These are phyloP conservation scores for Trichoderma guizhouense DNA, from an alignment of 2,329 filamentous ascomycete genomes.

Conservation along the genomic window DNA sequence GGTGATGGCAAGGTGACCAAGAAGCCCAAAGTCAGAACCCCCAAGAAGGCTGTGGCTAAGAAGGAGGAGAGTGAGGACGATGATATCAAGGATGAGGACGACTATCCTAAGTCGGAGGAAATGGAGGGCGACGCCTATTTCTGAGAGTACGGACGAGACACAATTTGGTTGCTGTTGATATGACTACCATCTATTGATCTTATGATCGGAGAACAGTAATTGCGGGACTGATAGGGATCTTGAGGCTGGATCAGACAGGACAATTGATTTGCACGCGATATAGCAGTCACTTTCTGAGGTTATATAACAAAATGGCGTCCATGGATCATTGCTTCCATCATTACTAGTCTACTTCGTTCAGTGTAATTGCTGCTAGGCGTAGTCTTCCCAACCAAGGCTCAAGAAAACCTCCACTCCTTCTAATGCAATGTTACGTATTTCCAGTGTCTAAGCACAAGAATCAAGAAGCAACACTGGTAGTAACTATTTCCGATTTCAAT, in stretches of 20 bases:
- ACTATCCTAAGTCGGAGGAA: slow-evolving; percentile 21
- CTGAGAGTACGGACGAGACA: neutral
- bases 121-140: neutral
- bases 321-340: neutral
- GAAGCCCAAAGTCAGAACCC: slow-evolving; percentile 28
- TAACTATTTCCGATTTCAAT: neutral
- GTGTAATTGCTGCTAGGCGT: neutral
- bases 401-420: neutral
- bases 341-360: neutral
- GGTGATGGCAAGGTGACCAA: slow-evolving; percentile 32
- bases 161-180: neutral
- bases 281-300: neutral
- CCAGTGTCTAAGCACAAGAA: neutral
- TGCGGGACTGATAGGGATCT: neutral
- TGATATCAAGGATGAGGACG: slow-evolving; percentile 21
- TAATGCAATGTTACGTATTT: neutral
- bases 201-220: neutral
- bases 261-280: neutral
- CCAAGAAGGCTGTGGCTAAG: slow-evolving; percentile 32
- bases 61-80: slow-evolving; percentile 25
- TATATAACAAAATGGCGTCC: neutral
- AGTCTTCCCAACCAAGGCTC: neutral
- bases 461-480: neutral
- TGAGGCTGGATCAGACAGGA: neutral
- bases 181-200: neutral